Base-by-base conservation (phyloP, 768 basidiomycete species). In the Rhodotorula taiwanensis region DNA sequence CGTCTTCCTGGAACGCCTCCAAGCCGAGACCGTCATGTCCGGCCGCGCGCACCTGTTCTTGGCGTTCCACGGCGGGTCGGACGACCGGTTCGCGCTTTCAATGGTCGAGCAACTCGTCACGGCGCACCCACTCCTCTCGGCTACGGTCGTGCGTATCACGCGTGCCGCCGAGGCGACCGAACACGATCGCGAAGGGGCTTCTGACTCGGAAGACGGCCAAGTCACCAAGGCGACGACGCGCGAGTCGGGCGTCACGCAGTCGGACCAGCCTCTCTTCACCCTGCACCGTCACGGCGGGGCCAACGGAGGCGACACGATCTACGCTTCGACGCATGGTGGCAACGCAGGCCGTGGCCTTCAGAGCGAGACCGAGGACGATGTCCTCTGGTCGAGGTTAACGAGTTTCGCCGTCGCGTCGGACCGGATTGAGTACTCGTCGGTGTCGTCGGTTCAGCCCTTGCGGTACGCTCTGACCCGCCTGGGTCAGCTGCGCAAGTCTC, bases 51-150 rank as follows among this genome's bases (percentile, higher is more conserved):
- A 90, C 69, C 73, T 97, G 36, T 83, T 93, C 75, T 74, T 92
- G 47, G 88, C 93, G 1, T 98, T 94, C 83, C 87, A 90, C 74
- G 94, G 93, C 47, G 94, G 94, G 0, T 85, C 89, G 0, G 94
- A 99, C 73, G 94, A 97, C 74, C 83, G 95, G 2, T 80, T 90
- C 33, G 89, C 90, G 0, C 78, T 98, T 30, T 77, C 81, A 41
- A 84, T 98, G 71, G 82, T 90, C 16, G 83, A 88, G 45, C 93
- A 97, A 73, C 78, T 95, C 36, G 87, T 92, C 62, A 74, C 77
- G 33, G 84, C 86, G 67, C 86, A 86, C 71, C 75, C 82, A 0
- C 77, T 76, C 52, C 80, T 89, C 0, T 82, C 77, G 7, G 95
- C 90, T 0, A 92, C 88, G 1, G 83, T 90, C 2, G 77, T 94